phyloP scores from a whole-genome alignment of 257 asterid species.

The Ehretia macrophylla region DNA sequence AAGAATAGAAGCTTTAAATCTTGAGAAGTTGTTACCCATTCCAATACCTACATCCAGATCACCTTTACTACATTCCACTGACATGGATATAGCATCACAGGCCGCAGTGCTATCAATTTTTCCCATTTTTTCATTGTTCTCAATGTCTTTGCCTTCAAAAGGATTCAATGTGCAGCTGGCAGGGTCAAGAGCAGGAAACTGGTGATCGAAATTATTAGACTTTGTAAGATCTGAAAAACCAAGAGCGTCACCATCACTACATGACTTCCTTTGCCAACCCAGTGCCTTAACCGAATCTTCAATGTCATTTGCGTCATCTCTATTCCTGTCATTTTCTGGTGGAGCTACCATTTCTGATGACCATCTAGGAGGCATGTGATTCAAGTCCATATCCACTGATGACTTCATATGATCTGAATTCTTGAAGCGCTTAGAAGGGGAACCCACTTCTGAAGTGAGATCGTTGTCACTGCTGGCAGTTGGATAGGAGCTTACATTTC shows the following conservation, averaged over 20 bases:
- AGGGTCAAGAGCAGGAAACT: constrained; percentile 10
- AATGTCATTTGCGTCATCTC: constrained; percentile 13
- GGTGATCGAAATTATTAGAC: not conserved
- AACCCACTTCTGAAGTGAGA: constrained; percentile 7
- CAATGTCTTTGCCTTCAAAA: constrained; percentile 8
- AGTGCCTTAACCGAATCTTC: constrained; percentile 1
- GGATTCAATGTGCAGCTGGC: constrained; percentile 2
- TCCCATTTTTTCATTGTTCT: constrained; percentile 7
- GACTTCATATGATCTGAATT: constrained; percentile 22
- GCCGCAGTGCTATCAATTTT: constrained; percentile 6
- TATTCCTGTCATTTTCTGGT: constrained; percentile 13
- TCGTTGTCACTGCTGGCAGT: constrained; percentile 3
- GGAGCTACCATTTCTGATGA: constrained; percentile 20
- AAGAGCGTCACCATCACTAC: not conserved
- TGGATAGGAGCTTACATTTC: constrained; percentile 9
- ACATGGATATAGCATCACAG: constrained; percentile 6
- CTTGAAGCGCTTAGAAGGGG: constrained; percentile 16
- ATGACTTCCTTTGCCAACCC: not conserved
- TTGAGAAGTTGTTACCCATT: constrained; percentile 17
- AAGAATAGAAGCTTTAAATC: constrained; percentile 24
- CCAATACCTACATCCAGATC: constrained; percentile 7
- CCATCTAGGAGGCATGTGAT: constrained; percentile 33
- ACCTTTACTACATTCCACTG: constrained; percentile 11
- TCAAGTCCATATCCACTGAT: constrained; percentile 33
- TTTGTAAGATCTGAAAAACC: not conserved